Conservation (phyloP, 495 filamentous ascomycete genomes). For the Penicillium fimorum region DNA sequence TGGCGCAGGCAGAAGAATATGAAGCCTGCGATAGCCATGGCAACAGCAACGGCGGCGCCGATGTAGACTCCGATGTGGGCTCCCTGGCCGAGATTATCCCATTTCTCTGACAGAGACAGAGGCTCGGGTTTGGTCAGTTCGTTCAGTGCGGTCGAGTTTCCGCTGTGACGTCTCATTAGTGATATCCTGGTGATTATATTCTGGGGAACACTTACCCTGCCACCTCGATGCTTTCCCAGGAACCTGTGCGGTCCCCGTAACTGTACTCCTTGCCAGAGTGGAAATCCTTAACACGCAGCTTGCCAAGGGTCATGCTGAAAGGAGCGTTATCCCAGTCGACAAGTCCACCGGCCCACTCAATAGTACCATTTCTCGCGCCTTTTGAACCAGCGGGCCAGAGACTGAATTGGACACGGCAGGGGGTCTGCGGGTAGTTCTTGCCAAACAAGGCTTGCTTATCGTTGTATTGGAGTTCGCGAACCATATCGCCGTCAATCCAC, state of each 20-base stretch:
- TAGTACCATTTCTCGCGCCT: slow-evolving; percentile 51
- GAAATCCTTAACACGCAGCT: slow-evolving; percentile 39
- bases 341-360: slow-evolving; percentile 47
- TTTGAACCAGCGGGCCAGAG: slow-evolving; percentile 76
- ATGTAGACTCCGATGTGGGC: slow-evolving; percentile 61
- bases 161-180: slow-evolving; percentile 25
- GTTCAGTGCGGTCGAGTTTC: slow-evolving; percentile 56
- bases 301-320: slow-evolving; percentile 67
- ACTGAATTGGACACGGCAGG: slow-evolving; percentile 78
- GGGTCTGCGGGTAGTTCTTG: slow-evolving; percentile 83
- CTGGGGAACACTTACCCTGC: slow-evolving; percentile 45
- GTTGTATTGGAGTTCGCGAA: slow-evolving; percentile 60
- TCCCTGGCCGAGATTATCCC: slow-evolving; percentile 51
- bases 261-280: slow-evolving; percentile 40
- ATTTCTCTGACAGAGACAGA: slow-evolving; percentile 54
- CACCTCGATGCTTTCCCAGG: slow-evolving; percentile 41
- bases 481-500: slow-evolving; percentile 69
- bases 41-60: slow-evolving; percentile 49
- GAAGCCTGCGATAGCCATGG: slow-evolving; percentile 47
- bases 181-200: not conserved
- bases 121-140: slow-evolving; percentile 32
- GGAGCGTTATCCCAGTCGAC: slow-evolving; percentile 66
- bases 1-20: slow-evolving; percentile 65
- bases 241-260: slow-evolving; percentile 37
- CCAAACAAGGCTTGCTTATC: slow-evolving; percentile 53